Conservation (phyloP, 352 stramenopile species). For the Globisporangium emineosum region DNA sequence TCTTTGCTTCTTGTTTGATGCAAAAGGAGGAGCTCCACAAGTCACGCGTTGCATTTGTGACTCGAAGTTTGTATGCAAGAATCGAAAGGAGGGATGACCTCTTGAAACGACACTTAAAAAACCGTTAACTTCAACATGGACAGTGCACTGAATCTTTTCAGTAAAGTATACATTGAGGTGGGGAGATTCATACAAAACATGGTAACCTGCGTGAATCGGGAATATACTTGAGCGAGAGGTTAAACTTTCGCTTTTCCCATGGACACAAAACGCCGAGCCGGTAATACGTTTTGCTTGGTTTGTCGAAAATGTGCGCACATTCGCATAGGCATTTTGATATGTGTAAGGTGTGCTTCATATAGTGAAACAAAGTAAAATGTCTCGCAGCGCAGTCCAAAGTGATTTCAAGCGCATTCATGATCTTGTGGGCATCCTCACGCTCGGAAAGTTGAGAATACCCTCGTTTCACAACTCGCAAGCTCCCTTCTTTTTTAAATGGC, state of each 20-base stretch:
- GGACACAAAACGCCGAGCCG: neutral
- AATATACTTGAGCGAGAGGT: conserved; percentile 2
- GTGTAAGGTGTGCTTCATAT: too few species aligned
- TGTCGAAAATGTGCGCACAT: neutral
- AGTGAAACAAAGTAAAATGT: too few species aligned
- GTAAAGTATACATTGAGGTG: neutral
- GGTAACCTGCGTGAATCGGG: neutral
- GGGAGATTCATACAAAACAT: conserved; percentile 9
- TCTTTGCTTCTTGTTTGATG: neutral
- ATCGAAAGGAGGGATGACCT: conserved; percentile 12
- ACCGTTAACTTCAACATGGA: conserved; percentile 4
- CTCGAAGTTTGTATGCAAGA: neutral
- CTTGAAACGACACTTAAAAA: conserved; percentile 1
- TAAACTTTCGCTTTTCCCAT: conserved; percentile 2
- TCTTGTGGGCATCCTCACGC: too few species aligned
- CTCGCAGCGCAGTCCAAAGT: neutral
- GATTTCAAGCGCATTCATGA: too few species aligned
- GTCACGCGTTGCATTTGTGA: neutral
- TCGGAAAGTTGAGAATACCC: too few species aligned
- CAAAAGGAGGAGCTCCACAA: neutral
- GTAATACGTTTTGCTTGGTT: neutral
- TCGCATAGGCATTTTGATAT: too few species aligned
- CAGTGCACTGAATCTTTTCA: neutral
- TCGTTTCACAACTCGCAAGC: too few species aligned
- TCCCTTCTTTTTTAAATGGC: too few species aligned